Evolutionary conservation across 257 asterid genomes (phyloP), one percentile per base, ranked within the genome.

Genomic region (Ligustrum vulgare): DNA sequence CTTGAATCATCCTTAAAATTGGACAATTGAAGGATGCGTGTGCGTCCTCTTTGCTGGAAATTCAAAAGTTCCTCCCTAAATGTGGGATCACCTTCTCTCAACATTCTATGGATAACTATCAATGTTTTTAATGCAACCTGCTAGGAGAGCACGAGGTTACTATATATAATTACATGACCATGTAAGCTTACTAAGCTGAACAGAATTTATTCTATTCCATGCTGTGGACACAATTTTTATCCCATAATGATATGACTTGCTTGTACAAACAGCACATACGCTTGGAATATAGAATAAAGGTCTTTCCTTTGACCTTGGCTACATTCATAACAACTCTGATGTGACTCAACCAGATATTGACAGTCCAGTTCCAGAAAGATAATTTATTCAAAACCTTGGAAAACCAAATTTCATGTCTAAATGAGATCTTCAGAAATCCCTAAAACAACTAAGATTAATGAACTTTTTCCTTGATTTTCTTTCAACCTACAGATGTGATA

Each of bases 1-100:
- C 97, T 91, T 68, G 98, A 91, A 81, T 91, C 97, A 81, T 91
- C 98, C 88, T 91, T 93, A 80, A 93, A 93, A 84, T 91, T 93
- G 73, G 97, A 89, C 87, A 93, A 72, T 80, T 91, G 98, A 78
- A 93, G 92, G 78, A 91, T 77, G 12, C 84, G 96, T n/a, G 90
- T 77, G 12, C 84, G 96, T n/a, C 93, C 96, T 81, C 93, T 88
- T 75, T 90, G 93, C 63, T 92, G 97, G 79, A 90, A 91, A 82
- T 86, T 90, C 88, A 89, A 45, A 68, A 93, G 88, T 79, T 93
- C 98, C 80, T 91, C 97, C 71, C 88, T 89, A 79, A 93, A 93
- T 68, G 93, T 77, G 6, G 97, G 97, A 87, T 93, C 97, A 74
- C 97, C 98, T 84, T 93, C 97, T 85, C 98, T 85, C 82, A 93